Evolutionary conservation across 202 grass and related monocot genomes (phyloP).

Genomic region (Setaria viridis): DNA sequence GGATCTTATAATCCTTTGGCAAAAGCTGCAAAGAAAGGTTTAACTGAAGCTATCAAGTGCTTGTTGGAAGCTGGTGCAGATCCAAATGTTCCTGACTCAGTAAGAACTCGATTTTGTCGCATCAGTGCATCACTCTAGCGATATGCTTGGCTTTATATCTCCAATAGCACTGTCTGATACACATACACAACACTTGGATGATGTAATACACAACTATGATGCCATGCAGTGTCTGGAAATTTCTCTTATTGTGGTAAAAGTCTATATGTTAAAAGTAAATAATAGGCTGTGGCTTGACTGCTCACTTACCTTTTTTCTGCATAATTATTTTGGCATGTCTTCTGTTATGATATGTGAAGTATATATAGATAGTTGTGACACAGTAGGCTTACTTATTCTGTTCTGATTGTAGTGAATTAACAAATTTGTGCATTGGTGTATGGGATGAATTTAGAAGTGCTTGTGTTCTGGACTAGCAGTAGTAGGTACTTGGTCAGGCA

Average conservation of each 20-base stretch:
- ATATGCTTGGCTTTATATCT: not conserved
- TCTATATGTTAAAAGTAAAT: not conserved
- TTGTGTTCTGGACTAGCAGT: not conserved
- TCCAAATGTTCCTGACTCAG: constrained; percentile 50
- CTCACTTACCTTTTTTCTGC: not conserved
- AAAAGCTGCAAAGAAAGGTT: constrained; percentile 33
- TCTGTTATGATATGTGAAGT: constrained; percentile 3
- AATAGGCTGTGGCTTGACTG: not conserved
- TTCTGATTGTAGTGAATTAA: not conserved
- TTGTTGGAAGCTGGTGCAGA: constrained; percentile 58
- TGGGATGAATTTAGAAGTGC: not conserved
- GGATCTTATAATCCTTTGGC: constrained; percentile 24
- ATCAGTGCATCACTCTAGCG: not conserved
- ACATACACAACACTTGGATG: not conserved
- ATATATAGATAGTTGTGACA: not conserved
- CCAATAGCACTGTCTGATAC: not conserved
- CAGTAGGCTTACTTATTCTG: not conserved
- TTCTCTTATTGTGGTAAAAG: not conserved
- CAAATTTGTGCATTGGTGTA: not conserved
- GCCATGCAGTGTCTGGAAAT: not conserved
- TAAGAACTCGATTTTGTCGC: constrained; percentile 42
- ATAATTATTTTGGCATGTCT: not conserved
- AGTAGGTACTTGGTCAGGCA: not conserved
- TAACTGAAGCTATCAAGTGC: constrained; percentile 49
- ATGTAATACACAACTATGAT: not conserved